Evolutionary conservation across 352 stramenopile species (phyloP), one percentile per base, ranked within the genome.

Genomic region (Phytophthora chlamydospora): DNA sequence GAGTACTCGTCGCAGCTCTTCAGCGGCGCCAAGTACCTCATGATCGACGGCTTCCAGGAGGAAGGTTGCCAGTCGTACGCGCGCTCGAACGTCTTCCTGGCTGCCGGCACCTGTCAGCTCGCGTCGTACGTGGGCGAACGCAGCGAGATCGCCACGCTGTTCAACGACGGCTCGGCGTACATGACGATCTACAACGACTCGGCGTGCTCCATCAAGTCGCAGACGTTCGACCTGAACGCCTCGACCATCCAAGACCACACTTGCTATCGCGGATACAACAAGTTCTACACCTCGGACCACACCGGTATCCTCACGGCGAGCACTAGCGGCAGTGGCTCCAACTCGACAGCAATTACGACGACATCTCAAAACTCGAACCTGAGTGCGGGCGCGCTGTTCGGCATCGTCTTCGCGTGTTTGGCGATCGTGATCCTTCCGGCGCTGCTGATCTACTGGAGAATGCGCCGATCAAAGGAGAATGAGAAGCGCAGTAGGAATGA

Each of bases 111-210:
- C 2, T 78, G 70, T 40, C 70, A 78, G 45, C 50, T 75, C 5
- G 70, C 66, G 7, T 73, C 68, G n/a, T 76, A 76, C 21, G 40
- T 73, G 7, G 67, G 66, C 21, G 19, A 58, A 33, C 66, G 63
- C 32, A 78, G 70, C 35, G 70, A 68, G 14, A 75, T 75, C 31
- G 66, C 70, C 2, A 71, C 57, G 33, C 49, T 78, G 0, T 69
- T 75, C 40, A 69, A 70, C 17, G 70, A 75, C 19, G 70, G 70
- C 0, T 75, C 70, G 38, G 70, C 66, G 7, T 74, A 73, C 17
- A 75, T 78, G 66, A 72, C 68, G 3, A 69, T 78, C 31, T 78
- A 78, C 57, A 75, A 73, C 35, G 67, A 78, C 58, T 68, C 66
- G 40, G 70, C 63, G 11, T 78, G 70, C 48, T 60, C 43, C 4